Evolutionary conservation across 1,284 basidiomycete genomes (phyloP), one percentile per base, ranked within the genome.

Genomic region (Apiotrichum sp.): DNA sequence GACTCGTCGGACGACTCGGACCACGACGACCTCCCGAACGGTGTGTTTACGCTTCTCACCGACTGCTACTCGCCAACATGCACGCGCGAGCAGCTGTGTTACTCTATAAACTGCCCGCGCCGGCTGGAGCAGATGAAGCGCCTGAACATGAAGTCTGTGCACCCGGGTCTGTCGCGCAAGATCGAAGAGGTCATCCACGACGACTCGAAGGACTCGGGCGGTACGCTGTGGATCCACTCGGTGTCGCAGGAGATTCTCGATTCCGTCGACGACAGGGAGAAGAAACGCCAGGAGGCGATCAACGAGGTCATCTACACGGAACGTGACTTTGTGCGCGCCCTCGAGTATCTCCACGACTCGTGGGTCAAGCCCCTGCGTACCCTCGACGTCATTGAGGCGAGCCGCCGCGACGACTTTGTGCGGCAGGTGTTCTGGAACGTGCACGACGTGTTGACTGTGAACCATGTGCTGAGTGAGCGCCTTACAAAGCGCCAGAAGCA

Each of bases 291-390:
- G 72, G 96, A 99, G 75, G 91, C 93, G 35, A 98, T 99, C 79
- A 98, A 98, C 73, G 96, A 99, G 78, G 90, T 97, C 62, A 95
- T 98, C 53, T 97, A 97, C 73, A 98, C 96, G 14, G 96, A 98
- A 73, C 84, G 93, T 16, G 93, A 98, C 78, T 98, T 98, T 76
- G 93, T 98, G 43, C 83, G 90, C 53, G 95, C 97, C 75, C 85
- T 98, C 83, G 96, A 99, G 75, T 98, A 99, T 72, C 82, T 99
- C 44, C 87, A 93, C 58, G 95, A 98, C 72, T 80, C 81, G 51
- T 99, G 96, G 96, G 85, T 97, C 59, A 88, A 88, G 65, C 90
- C 89, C 1, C 80, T 98, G 36, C 85, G 79, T 22, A 75, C 78
- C 7, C 88, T 92, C 56, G 46, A 56, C 16, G 82, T 92, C 69